Conservation (phyloP, 371 early-diverging fungal genomes). For the Syncephalastrum sp. region DNA sequence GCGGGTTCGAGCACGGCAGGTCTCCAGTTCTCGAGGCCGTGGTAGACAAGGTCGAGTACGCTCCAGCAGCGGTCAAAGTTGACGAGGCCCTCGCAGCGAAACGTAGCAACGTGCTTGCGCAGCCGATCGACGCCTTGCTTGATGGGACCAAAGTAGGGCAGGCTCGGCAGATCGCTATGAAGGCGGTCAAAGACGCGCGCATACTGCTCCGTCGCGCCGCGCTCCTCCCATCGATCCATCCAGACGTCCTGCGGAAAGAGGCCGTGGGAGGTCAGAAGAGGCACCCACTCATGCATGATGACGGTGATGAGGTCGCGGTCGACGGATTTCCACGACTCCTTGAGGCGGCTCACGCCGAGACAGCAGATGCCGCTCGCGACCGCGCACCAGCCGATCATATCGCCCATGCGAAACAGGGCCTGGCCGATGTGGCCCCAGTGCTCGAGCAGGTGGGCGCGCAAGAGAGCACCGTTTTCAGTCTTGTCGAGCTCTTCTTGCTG, state of each 20-base stretch:
- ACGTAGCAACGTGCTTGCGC: constrained; percentile 22
- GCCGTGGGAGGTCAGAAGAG: constrained; percentile 52
- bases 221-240: constrained; percentile 28
- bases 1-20: not conserved
- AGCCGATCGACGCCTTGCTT: constrained; percentile 38
- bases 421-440: constrained; percentile 78
- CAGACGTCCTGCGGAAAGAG: constrained; percentile 37
- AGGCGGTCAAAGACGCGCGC: constrained; percentile 10
- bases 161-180: not conserved
- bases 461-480: constrained; percentile 11
- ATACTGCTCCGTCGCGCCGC: constrained; percentile 4
- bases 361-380: constrained; percentile 75
- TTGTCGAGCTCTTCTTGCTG: constrained; percentile 36
- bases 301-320: constrained; percentile 45
- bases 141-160: constrained; percentile 47
- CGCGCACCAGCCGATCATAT: constrained; percentile 74
- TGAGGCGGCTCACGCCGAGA: constrained; percentile 67
- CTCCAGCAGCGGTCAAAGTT: constrained; percentile 44
- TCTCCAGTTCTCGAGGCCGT: constrained; percentile 26
- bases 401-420: constrained; percentile 55
- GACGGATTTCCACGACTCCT: constrained; percentile 76
- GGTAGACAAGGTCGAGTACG: constrained; percentile 38
- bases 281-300: constrained; percentile 61
- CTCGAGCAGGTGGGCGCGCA: constrained; percentile 59
- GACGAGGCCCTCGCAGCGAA: constrained; percentile 15